Conservation (phyloP, 768 basidiomycete genomes). For the Phylloporus sp. region DNA sequence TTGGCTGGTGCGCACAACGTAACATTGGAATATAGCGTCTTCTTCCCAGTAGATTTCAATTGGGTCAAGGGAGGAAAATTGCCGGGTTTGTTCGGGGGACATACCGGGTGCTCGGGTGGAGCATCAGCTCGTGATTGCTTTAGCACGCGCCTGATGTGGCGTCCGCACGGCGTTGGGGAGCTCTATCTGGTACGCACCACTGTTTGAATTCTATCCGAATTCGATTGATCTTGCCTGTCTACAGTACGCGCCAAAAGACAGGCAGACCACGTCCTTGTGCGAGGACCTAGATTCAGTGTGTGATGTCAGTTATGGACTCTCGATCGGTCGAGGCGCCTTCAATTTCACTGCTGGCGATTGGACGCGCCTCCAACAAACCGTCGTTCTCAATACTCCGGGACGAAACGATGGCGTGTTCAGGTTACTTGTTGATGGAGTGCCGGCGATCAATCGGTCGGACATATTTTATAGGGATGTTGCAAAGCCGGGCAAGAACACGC, state of each 20-base stretch:
- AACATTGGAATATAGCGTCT: constrained; percentile 66
- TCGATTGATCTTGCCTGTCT: not conserved
- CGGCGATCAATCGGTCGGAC: constrained; percentile 51
- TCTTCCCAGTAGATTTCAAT: constrained; percentile 69
- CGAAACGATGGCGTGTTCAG: constrained; percentile 59
- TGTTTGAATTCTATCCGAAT: not conserved
- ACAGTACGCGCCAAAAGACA: constrained; percentile 74
- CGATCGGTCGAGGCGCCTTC: constrained; percentile 73
- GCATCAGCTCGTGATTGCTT: constrained; percentile 71
- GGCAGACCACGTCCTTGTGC: constrained; percentile 61
- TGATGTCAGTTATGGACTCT: constrained; percentile 64
- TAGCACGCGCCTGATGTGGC: constrained; percentile 86
- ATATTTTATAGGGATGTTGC: constrained; percentile 56
- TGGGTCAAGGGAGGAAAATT: constrained; percentile 84
- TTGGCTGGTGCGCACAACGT: constrained; percentile 48
- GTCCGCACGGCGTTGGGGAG: constrained; percentile 63
- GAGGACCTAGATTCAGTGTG: constrained; percentile 57
- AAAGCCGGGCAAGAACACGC: not conserved
- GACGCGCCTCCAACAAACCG: constrained; percentile 70
- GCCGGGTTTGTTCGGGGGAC: constrained; percentile 76
- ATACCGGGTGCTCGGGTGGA: constrained; percentile 67
- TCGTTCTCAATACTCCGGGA: constrained; percentile 73
- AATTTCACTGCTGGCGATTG: constrained; percentile 56
- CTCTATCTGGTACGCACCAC: constrained; percentile 58
- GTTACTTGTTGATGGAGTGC: constrained; percentile 58